Evolutionary conservation across 2,329 filamentous ascomycete species (phyloP).

Genomic region (Arthrobotrys pseudoclavata): DNA sequence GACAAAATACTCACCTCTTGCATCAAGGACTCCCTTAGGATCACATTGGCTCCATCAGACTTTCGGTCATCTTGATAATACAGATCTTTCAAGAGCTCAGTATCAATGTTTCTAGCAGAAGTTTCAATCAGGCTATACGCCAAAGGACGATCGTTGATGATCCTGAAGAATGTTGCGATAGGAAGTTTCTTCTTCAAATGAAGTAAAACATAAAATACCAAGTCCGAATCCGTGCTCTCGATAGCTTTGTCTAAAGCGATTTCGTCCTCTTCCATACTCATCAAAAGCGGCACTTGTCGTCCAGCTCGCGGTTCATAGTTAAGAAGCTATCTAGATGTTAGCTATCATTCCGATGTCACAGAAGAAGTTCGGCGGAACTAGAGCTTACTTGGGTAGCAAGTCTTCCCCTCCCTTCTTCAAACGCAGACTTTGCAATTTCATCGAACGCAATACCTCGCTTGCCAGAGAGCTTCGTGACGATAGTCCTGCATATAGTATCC

Average conservation of each 20-base stretch:
- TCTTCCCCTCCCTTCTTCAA: conserved; percentile 90
- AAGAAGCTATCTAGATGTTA: conserved; percentile 73
- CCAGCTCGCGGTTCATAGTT: conserved; percentile 95
- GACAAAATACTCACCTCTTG: conserved; percentile 68
- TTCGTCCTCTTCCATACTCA: conserved; percentile 96
- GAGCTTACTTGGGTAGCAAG: conserved; percentile 75
- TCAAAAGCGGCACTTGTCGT: conserved; percentile 91
- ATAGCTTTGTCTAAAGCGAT: conserved; percentile 96
- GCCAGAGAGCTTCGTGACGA: conserved; percentile 86
- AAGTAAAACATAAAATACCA: conserved; percentile 89
- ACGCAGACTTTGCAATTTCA: conserved; percentile 89
- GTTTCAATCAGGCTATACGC: conserved; percentile 92
- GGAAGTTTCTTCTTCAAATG: conserved; percentile 91
- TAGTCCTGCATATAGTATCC: conserved; percentile 84
- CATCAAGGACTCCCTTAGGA: conserved; percentile 84
- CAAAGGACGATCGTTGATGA: conserved; percentile 85
- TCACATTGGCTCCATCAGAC: conserved; percentile 86
- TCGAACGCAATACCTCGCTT: conserved; percentile 97
- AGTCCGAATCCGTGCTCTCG: conserved; percentile 92
- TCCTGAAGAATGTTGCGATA: conserved; percentile 90
- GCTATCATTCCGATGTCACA: not conserved
- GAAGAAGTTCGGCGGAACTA: not conserved
- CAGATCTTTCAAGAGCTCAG: conserved; percentile 87
- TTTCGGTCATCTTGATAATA: conserved; percentile 97
- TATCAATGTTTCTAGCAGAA: conserved; percentile 82